Evolutionary conservation across 176 grass and related monocot species (phyloP), one percentile per base, ranked within the genome.

Genomic region (Saccharum officinarum): DNA sequence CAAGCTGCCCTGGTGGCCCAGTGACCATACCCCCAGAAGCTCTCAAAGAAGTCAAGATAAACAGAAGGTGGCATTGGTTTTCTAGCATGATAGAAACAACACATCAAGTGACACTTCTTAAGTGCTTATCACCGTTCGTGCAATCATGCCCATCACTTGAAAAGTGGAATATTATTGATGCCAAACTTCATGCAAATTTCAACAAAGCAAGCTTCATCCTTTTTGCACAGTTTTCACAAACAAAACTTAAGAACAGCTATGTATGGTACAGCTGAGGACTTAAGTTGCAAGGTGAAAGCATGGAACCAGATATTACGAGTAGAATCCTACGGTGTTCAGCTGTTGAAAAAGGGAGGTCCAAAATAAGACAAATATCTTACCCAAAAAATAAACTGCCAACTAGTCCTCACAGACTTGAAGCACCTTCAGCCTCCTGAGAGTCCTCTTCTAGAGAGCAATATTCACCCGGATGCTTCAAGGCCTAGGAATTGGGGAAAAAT

Each of bases 401-500:
- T 52, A 76, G 38, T 62, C 22, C 8, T 0, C 42, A 61, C 7
- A 66, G 36, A 57, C 73, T 78, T 72, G 44, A 23, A 30, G 44
- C 25, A 2, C 66, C 66, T 83, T 34, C 36, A 82, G 55, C n/a
- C 78, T 26, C n/a, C 4, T 82, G 23, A 61, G 30, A 55, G 54
- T 57, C 54, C 54, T 22, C 54, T 22, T n/a, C 18, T 50, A 67
- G 12, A 80, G 60, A 41, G 10, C 76, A 75, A 85, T 82, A 90
- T 87, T 73, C 87, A 85, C 55, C 66, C 60, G 52, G 76, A 62
- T 62, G 59, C 59, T 72, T 55, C 33, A 61, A 40, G n/a, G 61
- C 83, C 37, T 89, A 66, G 79, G 23, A 78, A 84, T 65, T 84
- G 52, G 50, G 45, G 45, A 71, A 86, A 80, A 64, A 90, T 78